Evolutionary conservation across 148 eudicot species (phyloP), one percentile per base, ranked within the genome.

Genomic region (Rhododendron ovatum): DNA sequence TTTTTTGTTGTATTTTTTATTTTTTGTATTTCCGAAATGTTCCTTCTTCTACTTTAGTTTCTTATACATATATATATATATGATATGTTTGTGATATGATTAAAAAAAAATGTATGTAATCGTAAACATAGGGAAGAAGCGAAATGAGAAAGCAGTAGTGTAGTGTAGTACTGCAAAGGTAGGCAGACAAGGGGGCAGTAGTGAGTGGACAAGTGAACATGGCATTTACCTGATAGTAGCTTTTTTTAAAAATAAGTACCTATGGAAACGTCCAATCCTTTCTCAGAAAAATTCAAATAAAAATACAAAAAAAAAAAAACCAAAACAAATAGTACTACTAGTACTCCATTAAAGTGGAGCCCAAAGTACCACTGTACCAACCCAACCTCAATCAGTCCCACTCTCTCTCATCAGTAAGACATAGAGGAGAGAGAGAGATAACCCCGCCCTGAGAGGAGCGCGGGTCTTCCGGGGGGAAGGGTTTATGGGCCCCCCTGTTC

Each of bases 391-490:
- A 41, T 5, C 45, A 41, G 45, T 26, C 35, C 26, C 45, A 41
- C 73, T 65, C 73, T 67, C 73, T 67, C 33, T 67, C 35, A 41
- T 6, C 45, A 41, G 43, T 41, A 41, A 41, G 45, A 41, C 45
- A 41, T 41, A 41, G 45, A 41, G 43, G 43, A 41, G 45, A 41
- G 45, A 41, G 43, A 50, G 53, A 53, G 18, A 53, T 15, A 53
- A 15, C 57, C 45, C 74, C n/a, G 11, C 30, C 7, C 65, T 43
- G 28, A 45, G 82, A 47, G 57, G 43, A 81, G 83, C 83, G 83
- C 83, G 83, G 45, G 47, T 45, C 83, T 81, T 81, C 26, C 83
- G 83, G 83, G 83, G 37, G 83, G 26, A 61, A 26, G 74, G 13
- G 24, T 2, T 12, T 20, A 35, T 55, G 69, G 45, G 83, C 1